A percentile compares a stretch with the other conserved stretches of the same genome.
Conservation (phyloP, 2,329 filamentous ascomycete genomes). For the Magnaporthiopsis rhizophila region DNA sequence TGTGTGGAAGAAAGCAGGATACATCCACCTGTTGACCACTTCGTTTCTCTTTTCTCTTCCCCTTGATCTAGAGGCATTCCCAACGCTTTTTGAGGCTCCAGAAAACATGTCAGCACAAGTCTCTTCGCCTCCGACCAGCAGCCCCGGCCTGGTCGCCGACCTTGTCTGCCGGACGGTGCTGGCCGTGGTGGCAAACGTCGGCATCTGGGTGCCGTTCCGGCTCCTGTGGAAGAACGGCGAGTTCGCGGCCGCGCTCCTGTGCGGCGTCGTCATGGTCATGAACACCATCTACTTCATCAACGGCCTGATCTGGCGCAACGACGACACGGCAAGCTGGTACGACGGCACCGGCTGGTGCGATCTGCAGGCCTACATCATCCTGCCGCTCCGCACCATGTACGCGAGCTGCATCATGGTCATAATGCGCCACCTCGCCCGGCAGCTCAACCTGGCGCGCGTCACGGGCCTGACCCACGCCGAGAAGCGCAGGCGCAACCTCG, state of each 20-base stretch:
- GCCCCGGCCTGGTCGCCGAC: slow-evolving; percentile 30
- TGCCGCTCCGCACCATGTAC: slow-evolving; percentile 34
- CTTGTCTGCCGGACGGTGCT: slow-evolving; percentile 40
- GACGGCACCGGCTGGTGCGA: slow-evolving; percentile 47
- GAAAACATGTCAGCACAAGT: slow-evolving; percentile 2
- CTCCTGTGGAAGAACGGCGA: slow-evolving; percentile 45
- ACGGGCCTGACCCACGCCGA: slow-evolving; percentile 31
- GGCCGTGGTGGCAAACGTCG: slow-evolving; percentile 33
- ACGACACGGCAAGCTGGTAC: slow-evolving; percentile 44
- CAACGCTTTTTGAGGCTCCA: too few relatives aligned
- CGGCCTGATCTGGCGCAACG: slow-evolving; percentile 43
- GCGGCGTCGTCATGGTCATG: slow-evolving; percentile 34
- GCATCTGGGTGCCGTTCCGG: slow-evolving; percentile 42
- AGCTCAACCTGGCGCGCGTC: slow-evolving; percentile 37
- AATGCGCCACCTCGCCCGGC: slow-evolving; percentile 44
- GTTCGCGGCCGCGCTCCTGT: slow-evolving; percentile 43
- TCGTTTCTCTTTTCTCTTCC: neutral
- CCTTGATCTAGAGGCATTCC: neutral
- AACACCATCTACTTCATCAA: slow-evolving; percentile 43
- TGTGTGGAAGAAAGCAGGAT: neutral
- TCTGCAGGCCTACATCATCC: slow-evolving; percentile 30
- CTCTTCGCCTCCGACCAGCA: neutral
- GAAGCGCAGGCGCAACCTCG: slow-evolving; percentile 30
- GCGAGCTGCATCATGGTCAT: slow-evolving; percentile 45
- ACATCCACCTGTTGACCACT: neutral